Conservation (phyloP, 2,329 filamentous ascomycete species). For the Daldinia eschscholtzii region DNA sequence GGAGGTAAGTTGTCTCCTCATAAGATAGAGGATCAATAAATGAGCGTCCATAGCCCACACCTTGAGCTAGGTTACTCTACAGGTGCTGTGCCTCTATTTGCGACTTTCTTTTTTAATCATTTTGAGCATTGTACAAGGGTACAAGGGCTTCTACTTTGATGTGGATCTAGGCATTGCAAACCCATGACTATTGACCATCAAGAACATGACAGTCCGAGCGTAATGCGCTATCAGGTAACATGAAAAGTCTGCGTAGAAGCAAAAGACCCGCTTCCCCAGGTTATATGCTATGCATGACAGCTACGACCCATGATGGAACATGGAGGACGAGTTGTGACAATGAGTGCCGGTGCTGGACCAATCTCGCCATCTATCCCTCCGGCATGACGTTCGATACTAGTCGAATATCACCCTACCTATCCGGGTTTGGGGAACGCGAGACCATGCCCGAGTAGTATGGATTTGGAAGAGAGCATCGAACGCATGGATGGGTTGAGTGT, state of each 20-base stretch:
- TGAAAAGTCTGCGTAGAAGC: neutral
- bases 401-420: constrained; percentile 23
- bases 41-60: neutral
- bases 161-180: neutral
- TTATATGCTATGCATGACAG: constrained; percentile 24
- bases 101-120: neutral
- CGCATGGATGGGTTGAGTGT: constrained; percentile 11
- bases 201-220: constrained; percentile 2
- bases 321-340: constrained; percentile 12
- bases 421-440: constrained; percentile 23
- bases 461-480: constrained; percentile 18
- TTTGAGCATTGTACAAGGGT: constrained; percentile 6
- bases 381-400: constrained; percentile 22
- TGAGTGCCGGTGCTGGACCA: constrained; percentile 1
- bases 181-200: constrained; percentile 5
- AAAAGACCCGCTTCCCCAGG: constrained; percentile 25
- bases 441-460: constrained; percentile 11
- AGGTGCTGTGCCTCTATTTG: neutral
- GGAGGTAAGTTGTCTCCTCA: neutral
- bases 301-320: constrained; percentile 19
- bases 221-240: neutral
- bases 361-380: constrained; percentile 2
- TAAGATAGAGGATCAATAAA: neutral
- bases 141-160: constrained; percentile 1
- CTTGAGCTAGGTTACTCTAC: neutral